These are phyloP conservation scores for Neonectria sp. DNA, from an alignment of 2,329 filamentous ascomycete species.

Conservation along the genomic window DNA sequence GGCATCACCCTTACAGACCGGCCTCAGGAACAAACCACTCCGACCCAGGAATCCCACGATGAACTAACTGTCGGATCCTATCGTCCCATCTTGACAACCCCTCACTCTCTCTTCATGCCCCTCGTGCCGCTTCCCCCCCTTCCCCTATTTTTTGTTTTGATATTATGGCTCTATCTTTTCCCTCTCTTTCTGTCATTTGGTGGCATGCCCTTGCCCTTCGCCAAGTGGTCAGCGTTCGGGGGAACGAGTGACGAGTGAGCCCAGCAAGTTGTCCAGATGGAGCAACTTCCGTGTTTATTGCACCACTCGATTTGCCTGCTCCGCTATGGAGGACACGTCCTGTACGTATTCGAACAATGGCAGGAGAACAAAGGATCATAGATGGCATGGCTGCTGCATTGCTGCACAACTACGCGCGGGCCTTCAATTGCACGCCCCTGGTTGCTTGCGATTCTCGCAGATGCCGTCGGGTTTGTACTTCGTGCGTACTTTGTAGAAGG, in stretches of 20 bases:
- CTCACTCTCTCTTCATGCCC: constrained; percentile 1
- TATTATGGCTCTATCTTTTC: not conserved
- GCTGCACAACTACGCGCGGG: not conserved
- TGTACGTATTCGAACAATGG: not conserved
- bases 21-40: constrained; percentile 8
- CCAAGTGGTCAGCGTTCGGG: not conserved
- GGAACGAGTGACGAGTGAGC: not conserved
- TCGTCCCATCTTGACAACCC: constrained; percentile 30
- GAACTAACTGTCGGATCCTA: constrained; percentile 20
- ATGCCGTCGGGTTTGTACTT: not conserved
- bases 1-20: not conserved
- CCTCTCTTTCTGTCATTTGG: constrained; percentile 2
- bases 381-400: not conserved
- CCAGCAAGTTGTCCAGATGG: not conserved
- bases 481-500: not conserved
- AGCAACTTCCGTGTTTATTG: constrained; percentile 3
- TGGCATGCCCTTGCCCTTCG: not conserved
- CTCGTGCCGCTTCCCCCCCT: constrained; percentile 13
- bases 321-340: not conserved
- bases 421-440: not conserved
- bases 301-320: not conserved
- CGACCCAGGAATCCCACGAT: constrained; percentile 7
- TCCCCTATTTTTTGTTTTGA: constrained; percentile 9
- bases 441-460: not conserved
- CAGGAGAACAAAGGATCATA: constrained; percentile 3